Percentiles rank a stretch among this genome's conserved stretches.
Conservation (phyloP, 768 basidiomycete genomes). For the Cystobasidium tubakii region DNA sequence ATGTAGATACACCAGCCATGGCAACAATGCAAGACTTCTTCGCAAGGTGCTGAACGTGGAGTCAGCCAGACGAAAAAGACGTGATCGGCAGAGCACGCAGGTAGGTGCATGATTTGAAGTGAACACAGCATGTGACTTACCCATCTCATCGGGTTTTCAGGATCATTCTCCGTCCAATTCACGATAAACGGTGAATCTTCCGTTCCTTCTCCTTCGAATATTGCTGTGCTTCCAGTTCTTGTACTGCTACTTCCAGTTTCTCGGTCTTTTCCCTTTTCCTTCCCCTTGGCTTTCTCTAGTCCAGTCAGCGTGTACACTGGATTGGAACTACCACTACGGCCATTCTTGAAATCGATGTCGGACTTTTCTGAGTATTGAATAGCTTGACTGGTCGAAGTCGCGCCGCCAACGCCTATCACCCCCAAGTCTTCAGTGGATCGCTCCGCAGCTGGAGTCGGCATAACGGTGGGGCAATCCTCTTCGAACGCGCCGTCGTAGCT, state of each 20-base stretch:
- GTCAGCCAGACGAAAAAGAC: neutral
- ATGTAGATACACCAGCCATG: constrained; percentile 23
- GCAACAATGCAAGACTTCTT: constrained; percentile 13
- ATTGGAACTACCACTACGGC: neutral
- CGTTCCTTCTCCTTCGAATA: constrained; percentile 5
- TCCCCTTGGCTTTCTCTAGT: neutral
- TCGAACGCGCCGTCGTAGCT: neutral
- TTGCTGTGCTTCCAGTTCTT: neutral
- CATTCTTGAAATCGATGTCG: too few species aligned
- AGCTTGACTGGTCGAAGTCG: neutral
- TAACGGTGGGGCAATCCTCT: neutral
- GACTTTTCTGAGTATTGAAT: too few species aligned
- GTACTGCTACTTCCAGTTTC: neutral
- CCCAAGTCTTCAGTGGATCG: neutral
- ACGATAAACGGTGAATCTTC: constrained; percentile 13
- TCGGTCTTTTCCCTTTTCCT: too few species aligned
- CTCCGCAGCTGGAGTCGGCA: neutral
- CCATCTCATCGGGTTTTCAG: constrained; percentile 18
- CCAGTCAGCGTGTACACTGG: neutral
- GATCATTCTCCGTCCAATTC: constrained; percentile 17
- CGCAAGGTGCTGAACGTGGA: neutral
- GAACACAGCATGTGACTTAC: too few species aligned
- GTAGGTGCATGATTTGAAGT: too few species aligned
- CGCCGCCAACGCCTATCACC: neutral
- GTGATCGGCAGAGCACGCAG: constrained; percentile 4